A percentile compares a stretch with the other conserved stretches of the same genome.
phyloP scores from a whole-genome alignment of 306 rosid species.

The Senna tora region DNA sequence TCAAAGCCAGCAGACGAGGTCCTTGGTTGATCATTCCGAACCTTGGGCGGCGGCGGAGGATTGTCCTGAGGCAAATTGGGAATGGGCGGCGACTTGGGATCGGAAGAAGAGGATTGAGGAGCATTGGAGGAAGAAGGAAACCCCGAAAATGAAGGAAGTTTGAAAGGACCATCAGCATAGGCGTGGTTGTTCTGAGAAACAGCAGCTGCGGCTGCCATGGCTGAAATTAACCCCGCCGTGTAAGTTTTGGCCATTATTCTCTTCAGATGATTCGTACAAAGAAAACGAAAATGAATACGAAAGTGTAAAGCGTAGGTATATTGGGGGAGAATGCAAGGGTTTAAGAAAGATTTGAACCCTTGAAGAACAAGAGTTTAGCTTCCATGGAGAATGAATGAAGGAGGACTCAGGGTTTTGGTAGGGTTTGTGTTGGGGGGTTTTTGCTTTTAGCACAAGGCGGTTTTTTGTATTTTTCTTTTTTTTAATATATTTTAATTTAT shows the following conservation, averaged over 20 bases:
- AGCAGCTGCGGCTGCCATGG: constrained; percentile 61
- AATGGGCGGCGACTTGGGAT: constrained; percentile 8
- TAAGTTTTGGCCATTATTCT: constrained; percentile 58
- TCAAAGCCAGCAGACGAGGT: constrained; percentile 89
- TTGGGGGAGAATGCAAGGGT: neutral
- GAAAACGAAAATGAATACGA: neutral
- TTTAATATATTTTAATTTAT: neutral
- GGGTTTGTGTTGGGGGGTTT: constrained; percentile 14
- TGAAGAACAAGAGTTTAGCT: constrained; percentile 14
- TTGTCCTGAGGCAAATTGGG: constrained; percentile 21
- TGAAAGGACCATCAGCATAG: constrained; percentile 63
- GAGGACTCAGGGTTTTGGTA: neutral
- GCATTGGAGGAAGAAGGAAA: constrained; percentile 31
- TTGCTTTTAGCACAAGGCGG: neutral
- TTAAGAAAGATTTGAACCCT: constrained; percentile 15
- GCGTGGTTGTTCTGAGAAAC: constrained; percentile 37
- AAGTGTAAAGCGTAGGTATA: neutral
- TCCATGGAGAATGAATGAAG: constrained; percentile 27
- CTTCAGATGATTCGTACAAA: neutral
- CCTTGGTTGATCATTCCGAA: constrained; percentile 81
- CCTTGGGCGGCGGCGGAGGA: constrained; percentile 49
- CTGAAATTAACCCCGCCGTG: constrained; percentile 57
- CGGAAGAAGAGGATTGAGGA: constrained; percentile 39
- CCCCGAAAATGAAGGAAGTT: constrained; percentile 42
- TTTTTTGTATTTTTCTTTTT: neutral